phyloP scores from a whole-genome alignment of 441 rosid genomes.

The Daphne laureola region DNA sequence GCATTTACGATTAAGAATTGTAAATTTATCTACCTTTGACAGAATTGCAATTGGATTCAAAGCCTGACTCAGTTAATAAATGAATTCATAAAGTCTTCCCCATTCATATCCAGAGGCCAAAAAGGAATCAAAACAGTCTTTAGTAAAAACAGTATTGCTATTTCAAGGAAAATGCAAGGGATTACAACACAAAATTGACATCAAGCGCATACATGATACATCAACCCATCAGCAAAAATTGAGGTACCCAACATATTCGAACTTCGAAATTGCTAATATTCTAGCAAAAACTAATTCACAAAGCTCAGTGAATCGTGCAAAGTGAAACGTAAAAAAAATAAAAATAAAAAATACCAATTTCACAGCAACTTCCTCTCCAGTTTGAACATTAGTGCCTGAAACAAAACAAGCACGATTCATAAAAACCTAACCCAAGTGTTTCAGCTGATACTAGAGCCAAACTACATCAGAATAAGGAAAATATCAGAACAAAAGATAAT shows the following conservation, averaged over 20 bases:
- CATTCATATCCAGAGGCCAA: too few relatives aligned
- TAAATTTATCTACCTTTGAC: too few relatives aligned
- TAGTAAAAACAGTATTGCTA: too few relatives aligned
- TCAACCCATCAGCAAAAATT: background rate
- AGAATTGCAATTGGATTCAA: too few relatives aligned
- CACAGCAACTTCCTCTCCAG: constrained; percentile 67
- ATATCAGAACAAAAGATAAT: constrained; percentile 1
- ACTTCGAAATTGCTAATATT: background rate
- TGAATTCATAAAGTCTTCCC: too few relatives aligned
- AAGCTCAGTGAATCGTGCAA: background rate
- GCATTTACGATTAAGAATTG: too few relatives aligned
- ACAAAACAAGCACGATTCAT: constrained; percentile 1
- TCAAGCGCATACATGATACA: background rate
- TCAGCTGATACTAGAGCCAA: background rate
- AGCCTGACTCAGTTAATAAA: too few relatives aligned
- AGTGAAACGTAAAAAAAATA: background rate
- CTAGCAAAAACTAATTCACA: background rate
- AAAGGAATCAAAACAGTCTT: too few relatives aligned
- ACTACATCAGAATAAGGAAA: constrained; percentile 5
- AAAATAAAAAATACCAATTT: constrained; percentile 38
- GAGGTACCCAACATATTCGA: background rate
- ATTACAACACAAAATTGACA: background rate
- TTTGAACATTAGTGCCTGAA: constrained; percentile 51
- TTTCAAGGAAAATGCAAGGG: too few relatives aligned
- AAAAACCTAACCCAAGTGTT: background rate